Conservation (phyloP, 805 yeast genomes). For the Pichia heedii region DNA sequence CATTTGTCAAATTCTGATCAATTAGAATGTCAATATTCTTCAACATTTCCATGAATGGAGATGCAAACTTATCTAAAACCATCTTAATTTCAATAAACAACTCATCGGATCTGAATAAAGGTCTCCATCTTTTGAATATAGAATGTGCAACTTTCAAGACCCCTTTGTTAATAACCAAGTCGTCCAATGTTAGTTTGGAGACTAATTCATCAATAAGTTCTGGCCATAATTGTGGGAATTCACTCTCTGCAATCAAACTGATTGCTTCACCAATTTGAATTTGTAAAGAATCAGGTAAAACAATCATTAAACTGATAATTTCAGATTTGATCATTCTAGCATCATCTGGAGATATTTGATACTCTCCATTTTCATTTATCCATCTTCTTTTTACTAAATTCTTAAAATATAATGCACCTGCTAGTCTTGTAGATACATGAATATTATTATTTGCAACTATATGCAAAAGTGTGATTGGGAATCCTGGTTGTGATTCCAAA, state of each 20-base stretch:
- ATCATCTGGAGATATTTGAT: constrained; percentile 52
- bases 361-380: constrained; percentile 84
- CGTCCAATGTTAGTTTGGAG: constrained; percentile 50
- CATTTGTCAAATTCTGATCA: constrained; percentile 34
- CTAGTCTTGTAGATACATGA: constrained; percentile 56
- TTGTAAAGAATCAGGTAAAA: constrained; percentile 70
- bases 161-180: constrained; percentile 70
- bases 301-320: constrained; percentile 79
- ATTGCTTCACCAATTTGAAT: constrained; percentile 94
- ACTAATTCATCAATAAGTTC: constrained; percentile 68
- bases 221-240: constrained; percentile 89
- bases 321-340: constrained; percentile 62
- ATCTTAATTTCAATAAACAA: constrained; percentile 78
- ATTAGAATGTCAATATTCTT: constrained; percentile 60
- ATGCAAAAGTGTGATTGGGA: constrained; percentile 65
- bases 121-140: constrained; percentile 95
- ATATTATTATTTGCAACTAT: constrained; percentile 59
- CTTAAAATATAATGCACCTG: constrained; percentile 86
- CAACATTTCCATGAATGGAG: constrained; percentile 68
- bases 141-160: constrained; percentile 90
- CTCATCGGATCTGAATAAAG: constrained; percentile 84
- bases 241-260: constrained; percentile 88
- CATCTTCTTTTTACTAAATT: constrained; percentile 77
- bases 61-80: constrained; percentile 75
- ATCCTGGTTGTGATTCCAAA: constrained; percentile 62